These are phyloP conservation scores for Kodamaea kakaduensis DNA, from an alignment of 805 yeast species.

Conservation along the genomic window DNA sequence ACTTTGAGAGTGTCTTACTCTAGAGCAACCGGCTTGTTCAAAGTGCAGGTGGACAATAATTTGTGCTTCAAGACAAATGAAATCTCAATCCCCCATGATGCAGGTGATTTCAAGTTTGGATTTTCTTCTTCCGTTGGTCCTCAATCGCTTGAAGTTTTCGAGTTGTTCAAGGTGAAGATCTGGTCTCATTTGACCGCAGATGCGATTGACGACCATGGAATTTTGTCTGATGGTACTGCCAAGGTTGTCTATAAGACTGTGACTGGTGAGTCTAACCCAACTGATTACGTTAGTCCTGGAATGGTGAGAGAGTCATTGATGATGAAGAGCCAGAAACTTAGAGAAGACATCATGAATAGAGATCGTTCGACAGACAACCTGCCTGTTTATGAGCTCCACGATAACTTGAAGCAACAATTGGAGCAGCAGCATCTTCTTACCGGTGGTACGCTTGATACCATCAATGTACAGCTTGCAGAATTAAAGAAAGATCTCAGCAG, in stretches of 20 bases:
- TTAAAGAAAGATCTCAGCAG: neutral
- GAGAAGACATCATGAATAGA: conserved; percentile 15
- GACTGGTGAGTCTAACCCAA: conserved; percentile 3
- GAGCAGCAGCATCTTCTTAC: conserved; percentile 4
- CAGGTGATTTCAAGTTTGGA: conserved; percentile 46
- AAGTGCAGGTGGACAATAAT: conserved; percentile 69
- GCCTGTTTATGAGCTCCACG: conserved; percentile 2
- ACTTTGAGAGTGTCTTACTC: conserved; percentile 65
- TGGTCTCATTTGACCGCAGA: conserved; percentile 53
- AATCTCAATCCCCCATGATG: conserved; percentile 39
- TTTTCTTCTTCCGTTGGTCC: conserved; percentile 43
- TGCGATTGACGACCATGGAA: conserved; percentile 55
- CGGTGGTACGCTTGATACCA: neutral
- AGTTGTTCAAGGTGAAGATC: conserved; percentile 55
- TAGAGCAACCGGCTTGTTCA: conserved; percentile 40
- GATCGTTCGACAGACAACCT: too few species aligned
- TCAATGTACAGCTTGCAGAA: neutral
- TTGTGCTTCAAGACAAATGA: conserved; percentile 64
- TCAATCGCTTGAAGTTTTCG: conserved; percentile 53
- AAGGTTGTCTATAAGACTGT: conserved; percentile 28
- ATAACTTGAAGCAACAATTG: conserved; percentile 4
- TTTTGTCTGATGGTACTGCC: conserved; percentile 40
- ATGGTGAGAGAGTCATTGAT: conserved; percentile 32
- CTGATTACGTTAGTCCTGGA: conserved; percentile 16
- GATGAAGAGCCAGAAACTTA: conserved; percentile 29